Evolutionary conservation across 83 land plant species (phyloP).

Genomic region (Thuja plicata): DNA sequence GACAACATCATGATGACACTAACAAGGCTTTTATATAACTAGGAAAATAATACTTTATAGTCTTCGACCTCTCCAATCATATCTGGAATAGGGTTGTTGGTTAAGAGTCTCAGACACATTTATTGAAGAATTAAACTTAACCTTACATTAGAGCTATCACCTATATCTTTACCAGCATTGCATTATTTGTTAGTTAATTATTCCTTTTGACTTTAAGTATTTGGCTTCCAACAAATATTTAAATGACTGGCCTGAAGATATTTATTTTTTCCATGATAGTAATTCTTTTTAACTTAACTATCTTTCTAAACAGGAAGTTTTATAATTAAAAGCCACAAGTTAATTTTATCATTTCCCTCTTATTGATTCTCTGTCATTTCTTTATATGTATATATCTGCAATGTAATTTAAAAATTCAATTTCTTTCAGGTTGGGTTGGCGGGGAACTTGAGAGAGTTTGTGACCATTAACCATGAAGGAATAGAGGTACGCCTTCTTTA

Average conservation of each 20-base stretch:
- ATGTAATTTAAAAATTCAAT: background rate
- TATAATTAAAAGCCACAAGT: background rate
- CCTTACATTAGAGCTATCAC: background rate
- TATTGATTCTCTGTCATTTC: background rate
- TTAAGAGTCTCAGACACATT: background rate
- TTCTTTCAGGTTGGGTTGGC: constrained; percentile 80
- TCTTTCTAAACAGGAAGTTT: background rate
- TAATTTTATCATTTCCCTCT: background rate
- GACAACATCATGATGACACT: background rate
- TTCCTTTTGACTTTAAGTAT: background rate
- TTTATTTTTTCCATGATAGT: no score
- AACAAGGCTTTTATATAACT: background rate
- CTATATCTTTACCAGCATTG: background rate
- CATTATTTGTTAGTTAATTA: background rate
- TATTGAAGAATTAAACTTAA: background rate
- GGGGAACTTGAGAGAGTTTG: constrained; percentile 78
- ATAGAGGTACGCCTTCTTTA: constrained; percentile 47
- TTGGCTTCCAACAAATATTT: background rate
- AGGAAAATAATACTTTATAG: background rate
- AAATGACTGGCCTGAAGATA: background rate
- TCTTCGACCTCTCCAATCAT: background rate
- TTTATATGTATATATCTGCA: background rate
- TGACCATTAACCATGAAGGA: constrained; percentile 64
- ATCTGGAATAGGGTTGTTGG: background rate
- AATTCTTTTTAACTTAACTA: background rate